Evolutionary conservation across 495 filamentous ascomycete genomes (phyloP).

Genomic region (Aspergillus indologenus): DNA sequence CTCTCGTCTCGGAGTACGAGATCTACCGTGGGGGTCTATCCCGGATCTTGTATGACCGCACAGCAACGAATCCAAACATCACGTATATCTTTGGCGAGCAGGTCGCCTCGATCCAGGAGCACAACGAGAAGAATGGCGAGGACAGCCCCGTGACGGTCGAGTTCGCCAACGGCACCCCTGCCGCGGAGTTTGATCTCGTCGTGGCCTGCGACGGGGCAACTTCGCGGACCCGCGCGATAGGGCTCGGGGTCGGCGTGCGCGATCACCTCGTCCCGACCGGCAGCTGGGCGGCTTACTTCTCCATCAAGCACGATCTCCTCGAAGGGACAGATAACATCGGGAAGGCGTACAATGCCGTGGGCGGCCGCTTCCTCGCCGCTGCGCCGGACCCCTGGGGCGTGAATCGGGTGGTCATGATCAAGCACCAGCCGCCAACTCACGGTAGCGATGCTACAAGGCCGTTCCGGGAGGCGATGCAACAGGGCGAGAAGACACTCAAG

Average conservation of each 20-base stretch:
- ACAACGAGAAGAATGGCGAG: conserved; percentile 25
- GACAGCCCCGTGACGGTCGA: conserved; percentile 35
- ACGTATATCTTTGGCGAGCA: conserved; percentile 39
- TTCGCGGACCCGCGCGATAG: conserved; percentile 47
- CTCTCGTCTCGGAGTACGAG: conserved; percentile 44
- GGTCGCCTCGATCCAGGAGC: conserved; percentile 23
- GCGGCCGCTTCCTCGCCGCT: neutral
- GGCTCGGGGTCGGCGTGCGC: conserved; percentile 18
- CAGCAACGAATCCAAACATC: conserved; percentile 24
- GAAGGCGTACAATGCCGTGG: neutral
- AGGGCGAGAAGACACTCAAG: conserved; percentile 24
- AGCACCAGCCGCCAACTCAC: neutral
- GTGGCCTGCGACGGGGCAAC: conserved; percentile 48
- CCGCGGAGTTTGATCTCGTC: conserved; percentile 45
- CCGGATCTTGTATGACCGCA: conserved; percentile 36
- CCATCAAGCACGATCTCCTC: conserved; percentile 36
- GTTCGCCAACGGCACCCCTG: conserved; percentile 32
- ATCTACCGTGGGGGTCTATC: conserved; percentile 47
- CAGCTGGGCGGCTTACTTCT: conserved; percentile 20
- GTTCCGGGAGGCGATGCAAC: neutral
- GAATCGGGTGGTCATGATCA: neutral
- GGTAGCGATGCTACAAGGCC: neutral
- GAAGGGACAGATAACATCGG: conserved; percentile 29
- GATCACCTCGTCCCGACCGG: neutral
- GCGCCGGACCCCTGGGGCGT: neutral